These are phyloP conservation scores for Phytophthora multivora DNA, from an alignment of 352 stramenopile species.

Conservation along the genomic window DNA sequence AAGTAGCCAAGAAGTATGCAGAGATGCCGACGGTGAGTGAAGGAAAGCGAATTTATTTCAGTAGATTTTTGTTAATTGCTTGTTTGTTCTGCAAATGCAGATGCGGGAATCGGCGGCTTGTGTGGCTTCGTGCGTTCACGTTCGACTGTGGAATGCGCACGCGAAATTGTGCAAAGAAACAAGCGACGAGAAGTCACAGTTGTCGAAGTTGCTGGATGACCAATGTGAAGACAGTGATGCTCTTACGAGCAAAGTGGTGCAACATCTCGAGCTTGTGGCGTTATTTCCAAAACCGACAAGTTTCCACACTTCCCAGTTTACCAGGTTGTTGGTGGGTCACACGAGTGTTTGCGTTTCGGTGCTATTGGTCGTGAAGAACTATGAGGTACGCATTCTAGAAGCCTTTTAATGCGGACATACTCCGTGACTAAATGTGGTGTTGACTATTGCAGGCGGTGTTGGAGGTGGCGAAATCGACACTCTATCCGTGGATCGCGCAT, in stretches of 20 bases:
- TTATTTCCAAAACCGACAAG: slow-evolving; percentile 49
- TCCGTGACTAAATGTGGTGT: background rate
- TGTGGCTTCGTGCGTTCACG: slow-evolving; percentile 53
- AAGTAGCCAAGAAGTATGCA: slow-evolving; percentile 75
- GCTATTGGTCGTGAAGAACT: slow-evolving; percentile 33
- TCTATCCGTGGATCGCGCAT: slow-evolving; percentile 63
- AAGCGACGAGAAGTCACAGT: slow-evolving; percentile 2
- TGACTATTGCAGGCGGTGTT: slow-evolving; percentile 32
- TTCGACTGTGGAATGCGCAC: slow-evolving; percentile 60
- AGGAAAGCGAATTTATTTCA: background rate
- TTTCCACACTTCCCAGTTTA: slow-evolving; percentile 50
- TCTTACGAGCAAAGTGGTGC: slow-evolving; percentile 1
- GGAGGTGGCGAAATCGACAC: slow-evolving; percentile 20
- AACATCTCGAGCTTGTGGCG: slow-evolving; percentile 20
- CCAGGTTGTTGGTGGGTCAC: slow-evolving; percentile 53
- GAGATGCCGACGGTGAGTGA: slow-evolving; percentile 52
- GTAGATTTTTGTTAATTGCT: background rate
- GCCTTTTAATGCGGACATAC: background rate
- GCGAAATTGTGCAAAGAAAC: slow-evolving; percentile 20
- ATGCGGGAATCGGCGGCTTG: slow-evolving; percentile 32
- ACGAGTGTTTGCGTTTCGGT: slow-evolving; percentile 45
- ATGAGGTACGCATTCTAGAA: slow-evolving; percentile 33
- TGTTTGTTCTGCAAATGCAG: slow-evolving; percentile 8
- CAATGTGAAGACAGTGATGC: background rate
- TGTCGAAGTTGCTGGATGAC: slow-evolving; percentile 13